phyloP scores from a whole-genome alignment of 1,284 basidiomycete genomes.

The Porogramme epimiltina region DNA sequence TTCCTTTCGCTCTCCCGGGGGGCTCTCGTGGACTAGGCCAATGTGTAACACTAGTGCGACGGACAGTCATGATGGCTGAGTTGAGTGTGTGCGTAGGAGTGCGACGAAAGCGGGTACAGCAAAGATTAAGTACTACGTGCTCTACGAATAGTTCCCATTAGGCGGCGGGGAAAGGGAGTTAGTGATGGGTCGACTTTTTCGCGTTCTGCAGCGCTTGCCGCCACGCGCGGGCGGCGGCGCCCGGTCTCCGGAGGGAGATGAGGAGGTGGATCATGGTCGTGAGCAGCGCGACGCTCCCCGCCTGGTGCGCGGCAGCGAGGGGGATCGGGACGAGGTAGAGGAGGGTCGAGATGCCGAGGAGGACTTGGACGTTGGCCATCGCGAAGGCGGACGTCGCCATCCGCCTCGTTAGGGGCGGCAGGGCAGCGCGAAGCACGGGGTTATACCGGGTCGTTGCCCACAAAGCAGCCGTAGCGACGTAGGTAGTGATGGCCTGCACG shows the following conservation, averaged over 20 bases:
- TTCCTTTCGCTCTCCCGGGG: neutral
- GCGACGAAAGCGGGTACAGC: constrained; percentile 13
- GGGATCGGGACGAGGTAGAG: constrained; percentile 94
- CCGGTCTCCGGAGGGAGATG: constrained; percentile 73
- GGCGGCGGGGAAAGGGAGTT: neutral
- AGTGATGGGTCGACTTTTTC: constrained; percentile 6
- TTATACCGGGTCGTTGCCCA: constrained; percentile 54
- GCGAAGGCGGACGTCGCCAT: constrained; percentile 73
- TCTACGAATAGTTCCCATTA: constrained; percentile 6
- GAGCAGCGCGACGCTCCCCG: constrained; percentile 87
- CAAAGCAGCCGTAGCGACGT: constrained; percentile 67
- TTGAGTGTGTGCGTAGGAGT: constrained; percentile 9
- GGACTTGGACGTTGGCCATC: constrained; percentile 86
- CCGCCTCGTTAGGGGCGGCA: constrained; percentile 71
- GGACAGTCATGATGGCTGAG: constrained; percentile 11
- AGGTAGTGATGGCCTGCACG: constrained; percentile 79
- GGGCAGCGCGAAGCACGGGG: constrained; percentile 52
- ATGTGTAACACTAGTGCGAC: neutral
- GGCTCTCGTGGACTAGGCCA: too few relatives aligned
- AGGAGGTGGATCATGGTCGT: constrained; percentile 84
- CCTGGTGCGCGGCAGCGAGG: constrained; percentile 93
- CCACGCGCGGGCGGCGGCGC: constrained; percentile 68
- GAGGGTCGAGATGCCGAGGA: constrained; percentile 90
- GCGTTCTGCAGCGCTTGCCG: constrained; percentile 36
- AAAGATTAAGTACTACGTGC: constrained; percentile 15